phyloP scores from a whole-genome alignment of 208 protist genomes.

The Leishmania tarentolae region DNA sequence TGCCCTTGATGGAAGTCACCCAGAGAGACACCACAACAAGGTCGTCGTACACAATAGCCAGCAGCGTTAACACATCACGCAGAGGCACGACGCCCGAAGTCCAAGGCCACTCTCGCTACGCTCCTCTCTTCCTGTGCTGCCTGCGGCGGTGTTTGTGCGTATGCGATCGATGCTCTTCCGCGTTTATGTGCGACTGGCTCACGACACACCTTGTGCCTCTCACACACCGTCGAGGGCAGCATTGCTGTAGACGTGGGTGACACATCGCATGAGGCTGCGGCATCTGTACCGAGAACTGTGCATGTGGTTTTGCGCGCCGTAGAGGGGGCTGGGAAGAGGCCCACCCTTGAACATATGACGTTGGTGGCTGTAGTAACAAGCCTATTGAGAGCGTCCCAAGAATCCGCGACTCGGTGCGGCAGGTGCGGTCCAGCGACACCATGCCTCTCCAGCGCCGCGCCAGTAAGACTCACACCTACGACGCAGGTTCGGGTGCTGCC shows the following conservation, averaged over 20 bases:
- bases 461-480: neutral
- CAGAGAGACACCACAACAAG: neutral
- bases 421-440: neutral
- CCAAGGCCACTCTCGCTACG: neutral
- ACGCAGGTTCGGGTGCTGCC: too few relatives aligned
- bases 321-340: neutral
- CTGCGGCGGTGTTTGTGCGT: neutral
- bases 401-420: too few relatives aligned
- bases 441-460: neutral
- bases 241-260: neutral
- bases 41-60: neutral
- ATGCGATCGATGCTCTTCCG: neutral
- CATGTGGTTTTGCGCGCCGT: conserved; percentile 13
- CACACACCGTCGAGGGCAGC: conserved; percentile 3
- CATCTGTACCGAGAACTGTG: neutral
- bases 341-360: neutral
- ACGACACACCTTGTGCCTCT: conserved; percentile 7
- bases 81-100: neutral
- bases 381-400: neutral
- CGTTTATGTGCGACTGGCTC: neutral
- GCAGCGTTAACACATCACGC: neutral
- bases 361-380: neutral
- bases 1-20: too few relatives aligned
- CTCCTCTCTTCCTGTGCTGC: neutral
- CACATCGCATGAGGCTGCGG: neutral